Base-by-base conservation (phyloP, 2,329 filamentous ascomycete species). In the Penicillium sp. region DNA sequence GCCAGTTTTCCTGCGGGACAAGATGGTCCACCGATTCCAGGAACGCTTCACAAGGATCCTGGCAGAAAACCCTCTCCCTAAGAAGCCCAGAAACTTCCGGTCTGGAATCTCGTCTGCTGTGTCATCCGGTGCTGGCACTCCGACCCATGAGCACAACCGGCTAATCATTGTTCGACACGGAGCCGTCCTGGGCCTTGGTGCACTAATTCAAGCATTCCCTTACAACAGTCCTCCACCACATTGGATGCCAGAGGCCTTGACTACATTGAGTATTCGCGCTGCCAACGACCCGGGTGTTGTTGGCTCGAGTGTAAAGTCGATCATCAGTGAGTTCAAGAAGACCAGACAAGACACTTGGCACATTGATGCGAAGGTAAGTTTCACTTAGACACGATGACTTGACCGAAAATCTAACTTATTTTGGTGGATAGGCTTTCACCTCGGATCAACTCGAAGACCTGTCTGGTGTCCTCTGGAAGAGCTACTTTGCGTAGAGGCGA, bases 281-380 rank as follows among this genome's bases (percentile, higher is more conserved):
- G 89, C 91, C 1, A 87, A 81, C 32, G 93, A 98, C 58, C 82
- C 88, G 0, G 93, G 93, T 1, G 84, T 94, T 43, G 90, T 98
- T 39, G 93, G 93, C 2, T 95, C 94, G 69, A 93, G 91, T 44
- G 94, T 94, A 8, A 98, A 98, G 77, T 79, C 78, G 13, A 90
- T 96, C 23, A 73, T 98, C 51, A 89, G 89, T 46, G 94, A 98
- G 59, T 98, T 98, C 76, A 98, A 98, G 74, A 98, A 98, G 79
- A 98, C 93, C 31, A 83, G 93, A 64, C 93, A 98, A 67, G 93
- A 98, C 73, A 98, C 91, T 53, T 98, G 93, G 93, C 84, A 84
- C 58, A 91, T 95, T 45, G 93, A 98, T 71, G 87, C 95, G 56
- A 97, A 95, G 85, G 93, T 95, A 71, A 67, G 80, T 68, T 40